A percentile compares a stretch with the other conserved stretches of the same genome.
Evolutionary conservation across 1,284 basidiomycete genomes (phyloP).

Genomic region (Trametes pubescens): DNA sequence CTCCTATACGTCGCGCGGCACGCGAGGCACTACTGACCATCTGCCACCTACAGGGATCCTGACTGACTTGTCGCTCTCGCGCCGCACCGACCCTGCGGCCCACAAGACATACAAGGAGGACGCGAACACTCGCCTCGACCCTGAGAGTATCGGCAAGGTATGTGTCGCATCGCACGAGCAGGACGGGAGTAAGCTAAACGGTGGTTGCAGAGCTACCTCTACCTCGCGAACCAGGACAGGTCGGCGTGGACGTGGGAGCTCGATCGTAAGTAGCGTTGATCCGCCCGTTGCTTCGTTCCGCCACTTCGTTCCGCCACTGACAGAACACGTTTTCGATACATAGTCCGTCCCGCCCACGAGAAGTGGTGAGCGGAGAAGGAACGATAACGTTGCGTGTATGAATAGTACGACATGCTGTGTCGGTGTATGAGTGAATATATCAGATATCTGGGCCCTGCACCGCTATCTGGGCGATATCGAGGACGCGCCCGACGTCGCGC

Average conservation of each 20-base stretch:
- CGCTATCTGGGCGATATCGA: neutral
- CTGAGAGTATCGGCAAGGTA: conserved; percentile 74
- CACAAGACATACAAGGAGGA: conserved; percentile 56
- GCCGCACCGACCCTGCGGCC: conserved; percentile 28
- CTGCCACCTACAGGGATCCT: conserved; percentile 48
- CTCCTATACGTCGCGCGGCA: neutral
- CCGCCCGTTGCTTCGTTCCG: neutral
- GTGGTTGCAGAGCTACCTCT: conserved; percentile 48
- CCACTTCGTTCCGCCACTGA: neutral
- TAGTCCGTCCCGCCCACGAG: conserved; percentile 49
- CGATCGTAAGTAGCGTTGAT: conserved; percentile 44
- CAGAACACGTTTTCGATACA: neutral
- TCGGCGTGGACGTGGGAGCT: conserved; percentile 62
- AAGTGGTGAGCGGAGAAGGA: conserved; percentile 29
- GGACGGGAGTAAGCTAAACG: neutral
- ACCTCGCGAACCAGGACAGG: conserved; percentile 52
- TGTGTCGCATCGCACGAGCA: conserved; percentile 19
- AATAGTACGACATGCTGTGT: neutral
- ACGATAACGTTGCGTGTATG: neutral
- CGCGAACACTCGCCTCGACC: conserved; percentile 56
- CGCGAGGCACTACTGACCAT: neutral
- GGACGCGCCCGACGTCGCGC: neutral
- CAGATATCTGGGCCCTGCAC: neutral
- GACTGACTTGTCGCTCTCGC: conserved; percentile 50
- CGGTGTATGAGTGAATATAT: conserved; percentile 4